A percentile compares a stretch with the other conserved stretches of the same genome.
phyloP scores from a whole-genome alignment of 768 basidiomycete species.

The Filobasidium floriforme region DNA sequence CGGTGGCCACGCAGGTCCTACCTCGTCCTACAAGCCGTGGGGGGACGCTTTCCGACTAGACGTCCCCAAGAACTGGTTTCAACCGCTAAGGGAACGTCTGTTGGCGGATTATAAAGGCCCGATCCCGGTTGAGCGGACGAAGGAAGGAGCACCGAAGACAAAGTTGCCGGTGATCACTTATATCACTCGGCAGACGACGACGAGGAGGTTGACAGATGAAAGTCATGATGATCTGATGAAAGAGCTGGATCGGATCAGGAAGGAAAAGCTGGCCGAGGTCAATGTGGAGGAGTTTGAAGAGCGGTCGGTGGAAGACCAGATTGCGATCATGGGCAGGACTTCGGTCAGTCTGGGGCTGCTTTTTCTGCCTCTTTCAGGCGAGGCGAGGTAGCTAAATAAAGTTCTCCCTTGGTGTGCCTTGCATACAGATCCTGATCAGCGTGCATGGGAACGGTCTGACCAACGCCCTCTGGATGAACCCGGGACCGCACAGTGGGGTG shows the following conservation, averaged over 20 bases:
- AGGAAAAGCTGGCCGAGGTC: constrained; percentile 30
- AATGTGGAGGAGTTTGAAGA: constrained; percentile 26
- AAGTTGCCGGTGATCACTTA: constrained; percentile 30
- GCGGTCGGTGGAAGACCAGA: constrained; percentile 25
- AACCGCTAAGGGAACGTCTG: constrained; percentile 26
- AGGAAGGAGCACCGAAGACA: neutral
- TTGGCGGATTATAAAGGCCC: constrained; percentile 27
- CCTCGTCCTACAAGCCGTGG: constrained; percentile 27
- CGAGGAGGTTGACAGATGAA: constrained; percentile 21
- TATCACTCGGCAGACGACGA: constrained; percentile 28
- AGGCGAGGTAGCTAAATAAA: neutral
- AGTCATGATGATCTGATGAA: constrained; percentile 24
- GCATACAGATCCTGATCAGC: constrained; percentile 25
- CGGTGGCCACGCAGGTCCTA: constrained; percentile 29
- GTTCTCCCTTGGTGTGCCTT: neutral
- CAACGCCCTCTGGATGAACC: constrained; percentile 30
- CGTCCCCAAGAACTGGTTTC: constrained; percentile 27
- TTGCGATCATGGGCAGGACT: constrained; percentile 22
- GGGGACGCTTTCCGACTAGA: constrained; percentile 31
- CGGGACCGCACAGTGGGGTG: constrained; percentile 14
- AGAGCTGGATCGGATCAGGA: constrained; percentile 21
- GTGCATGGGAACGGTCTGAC: constrained; percentile 36
- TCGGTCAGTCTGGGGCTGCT: constrained; percentile 9
- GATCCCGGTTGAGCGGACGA: constrained; percentile 6
- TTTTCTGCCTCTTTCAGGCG: neutral